Evolutionary conservation across 108 stramenopile species (phyloP).

Genomic region (Cyclotella kingstonii): DNA sequence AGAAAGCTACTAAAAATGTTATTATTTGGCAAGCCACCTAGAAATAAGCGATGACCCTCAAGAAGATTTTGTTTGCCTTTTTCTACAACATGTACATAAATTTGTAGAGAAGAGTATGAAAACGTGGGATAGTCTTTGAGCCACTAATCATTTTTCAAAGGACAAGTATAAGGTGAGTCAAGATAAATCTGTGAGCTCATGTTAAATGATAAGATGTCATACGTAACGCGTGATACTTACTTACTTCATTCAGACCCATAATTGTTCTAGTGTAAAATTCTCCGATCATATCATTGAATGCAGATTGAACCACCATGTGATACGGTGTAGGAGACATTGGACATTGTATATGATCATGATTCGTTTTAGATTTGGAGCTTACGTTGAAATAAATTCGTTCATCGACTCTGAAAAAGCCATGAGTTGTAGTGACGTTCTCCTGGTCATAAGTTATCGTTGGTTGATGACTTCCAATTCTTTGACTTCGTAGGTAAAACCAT

Average conservation of each 20-base stretch:
- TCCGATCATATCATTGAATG: slow-evolving; percentile 49
- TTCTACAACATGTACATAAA: slow-evolving; percentile 22
- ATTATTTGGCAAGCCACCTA: slow-evolving; percentile 24
- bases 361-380: slow-evolving; percentile 3
- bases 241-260: slow-evolving; percentile 15
- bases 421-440: slow-evolving; percentile 2
- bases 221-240: neutral
- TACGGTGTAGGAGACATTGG: slow-evolving; percentile 21
- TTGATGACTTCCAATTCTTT: slow-evolving; percentile 1
- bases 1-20: slow-evolving; percentile 20
- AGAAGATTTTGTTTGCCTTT: neutral
- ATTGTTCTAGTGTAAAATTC: slow-evolving; percentile 46
- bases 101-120: slow-evolving; percentile 16
- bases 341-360: slow-evolving; percentile 7
- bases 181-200: neutral
- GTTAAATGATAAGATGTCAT: neutral
- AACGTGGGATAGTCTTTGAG: slow-evolving; percentile 11
- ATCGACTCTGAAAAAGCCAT: slow-evolving; percentile 17
- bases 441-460: slow-evolving; percentile 16
- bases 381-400: slow-evolving; percentile 32
- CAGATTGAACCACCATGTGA: slow-evolving; percentile 41
- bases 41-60: slow-evolving; percentile 38
- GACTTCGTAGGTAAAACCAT: slow-evolving; percentile 25
- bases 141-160: too few relatives aligned
- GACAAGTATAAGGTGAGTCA: neutral